phyloP scores from a whole-genome alignment of 2,329 filamentous ascomycete genomes.

The Pseudovirgaria hyperparasitica region DNA sequence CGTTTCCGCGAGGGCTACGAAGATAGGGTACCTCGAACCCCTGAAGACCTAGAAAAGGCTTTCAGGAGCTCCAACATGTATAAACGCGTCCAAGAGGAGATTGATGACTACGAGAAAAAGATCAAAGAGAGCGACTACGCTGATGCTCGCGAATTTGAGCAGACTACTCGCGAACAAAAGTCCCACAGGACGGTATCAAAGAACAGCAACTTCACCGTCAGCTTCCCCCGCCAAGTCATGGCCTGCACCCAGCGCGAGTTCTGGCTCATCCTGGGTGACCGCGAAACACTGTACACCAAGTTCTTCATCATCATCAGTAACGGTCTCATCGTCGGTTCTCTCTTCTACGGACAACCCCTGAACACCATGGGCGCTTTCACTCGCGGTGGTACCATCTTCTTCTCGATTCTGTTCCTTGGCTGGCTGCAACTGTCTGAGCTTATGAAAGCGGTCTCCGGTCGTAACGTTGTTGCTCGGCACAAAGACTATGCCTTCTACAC shows the following conservation, averaged over 20 bases:
- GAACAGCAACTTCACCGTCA: constrained; percentile 65
- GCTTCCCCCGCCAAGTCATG: constrained; percentile 56
- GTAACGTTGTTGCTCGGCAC: constrained; percentile 56
- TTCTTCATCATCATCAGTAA: constrained; percentile 67
- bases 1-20: constrained; percentile 47
- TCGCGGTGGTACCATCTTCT: constrained; percentile 51
- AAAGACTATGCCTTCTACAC: constrained; percentile 57
- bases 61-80: constrained; percentile 54
- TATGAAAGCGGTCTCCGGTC: constrained; percentile 62
- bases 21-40: constrained; percentile 52
- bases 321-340: constrained; percentile 60
- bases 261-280: constrained; percentile 67
- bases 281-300: constrained; percentile 63
- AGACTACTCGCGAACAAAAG: constrained; percentile 52
- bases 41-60: constrained; percentile 53
- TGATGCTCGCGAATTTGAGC: constrained; percentile 53
- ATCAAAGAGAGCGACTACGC: constrained; percentile 44
- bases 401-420: constrained; percentile 51
- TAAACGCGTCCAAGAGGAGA: constrained; percentile 46
- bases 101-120: constrained; percentile 46
- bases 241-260: constrained; percentile 61
- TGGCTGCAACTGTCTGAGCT: constrained; percentile 69
- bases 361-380: constrained; percentile 50
- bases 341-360: constrained; percentile 58
- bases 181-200: constrained; percentile 52